Base-by-base conservation (phyloP, 23 red algal genomes). In the Gracilaria gracilis region DNA sequence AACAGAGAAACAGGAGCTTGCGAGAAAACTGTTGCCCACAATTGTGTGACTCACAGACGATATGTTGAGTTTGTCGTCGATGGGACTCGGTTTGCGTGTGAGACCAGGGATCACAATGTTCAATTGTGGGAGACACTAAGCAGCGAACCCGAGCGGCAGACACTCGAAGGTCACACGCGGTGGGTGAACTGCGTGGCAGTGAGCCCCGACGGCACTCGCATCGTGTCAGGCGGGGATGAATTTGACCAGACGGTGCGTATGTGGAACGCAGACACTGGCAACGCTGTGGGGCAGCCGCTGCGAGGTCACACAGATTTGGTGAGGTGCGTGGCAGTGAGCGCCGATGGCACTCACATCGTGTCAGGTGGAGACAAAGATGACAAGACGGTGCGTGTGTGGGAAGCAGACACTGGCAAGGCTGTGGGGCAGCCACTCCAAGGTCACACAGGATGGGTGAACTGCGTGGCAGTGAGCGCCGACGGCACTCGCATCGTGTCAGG, bases 401-500 rank as follows among this genome's bases (percentile, higher is more conserved):
- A 46, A 4, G 42, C 42, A 4, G 42, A 46, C 4, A 46, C 5
- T 11, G 11, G 42, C 42, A 46, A 46, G 5, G 42, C 42, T 11
- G 42, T 46, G 5, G 42, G 42, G 42, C 27, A 34, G 27, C 61
- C 61, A 13, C 32, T 67, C 27, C 27, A 9, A 31, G 61, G 61
- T 31, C 61, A 67, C 61, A 14, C 4, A 34, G 9, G 13, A 31
- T 34, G 25, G 4, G 61, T 67, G 32, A 34, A 28, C 5, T 31
- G 27, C 61, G 61, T 67, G 25, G 61, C 61, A 6, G 32, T 67
- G 9, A 67, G 13, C 13, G 61, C 27, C 5, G 61, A 67, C 61
- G 67, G 67, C 35, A 32, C 35, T 40, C 42, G 67, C 35, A 74
- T 74, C 42, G 67, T 74, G 27, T 28, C 67, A 28, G 67, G 67